Evolutionary conservation across 495 filamentous ascomycete species (phyloP).

Genomic region (Podospora sp.): DNA sequence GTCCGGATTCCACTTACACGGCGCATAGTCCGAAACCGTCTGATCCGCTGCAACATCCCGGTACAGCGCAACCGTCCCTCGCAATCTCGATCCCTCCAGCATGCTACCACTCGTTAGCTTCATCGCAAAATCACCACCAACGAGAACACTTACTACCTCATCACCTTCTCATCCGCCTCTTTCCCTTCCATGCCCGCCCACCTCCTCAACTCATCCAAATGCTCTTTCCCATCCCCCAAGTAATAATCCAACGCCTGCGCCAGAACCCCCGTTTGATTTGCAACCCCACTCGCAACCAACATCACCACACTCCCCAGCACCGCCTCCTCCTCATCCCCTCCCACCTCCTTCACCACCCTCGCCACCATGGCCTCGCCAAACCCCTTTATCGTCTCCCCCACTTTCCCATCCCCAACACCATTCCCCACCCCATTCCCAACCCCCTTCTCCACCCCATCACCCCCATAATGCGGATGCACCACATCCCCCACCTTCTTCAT

Average conservation of each 20-base stretch:
- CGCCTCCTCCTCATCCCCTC: slow-evolving; percentile 58
- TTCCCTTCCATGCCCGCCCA: slow-evolving; percentile 40
- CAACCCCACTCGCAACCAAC: slow-evolving; percentile 49
- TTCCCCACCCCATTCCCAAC: too few species aligned
- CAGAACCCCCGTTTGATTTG: slow-evolving; percentile 69
- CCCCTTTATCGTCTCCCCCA: slow-evolving; percentile 59
- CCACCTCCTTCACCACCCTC: slow-evolving; percentile 60
- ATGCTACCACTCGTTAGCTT: slow-evolving; percentile 22
- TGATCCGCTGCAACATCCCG: slow-evolving; percentile 47
- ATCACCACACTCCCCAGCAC: slow-evolving; percentile 68
- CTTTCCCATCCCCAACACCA: slow-evolving; percentile 37
- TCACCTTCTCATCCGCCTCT: slow-evolving; percentile 33
- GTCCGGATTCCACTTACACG: slow-evolving; percentile 36
- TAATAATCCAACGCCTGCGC: slow-evolving; percentile 75
- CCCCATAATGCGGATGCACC: slow-evolving; percentile 25
- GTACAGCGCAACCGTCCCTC: slow-evolving; percentile 60
- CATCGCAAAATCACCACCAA: neutral
- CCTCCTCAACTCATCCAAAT: slow-evolving; percentile 60
- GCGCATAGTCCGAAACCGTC: slow-evolving; percentile 54
- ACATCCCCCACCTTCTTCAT: slow-evolving; percentile 36
- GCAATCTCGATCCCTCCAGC: slow-evolving; percentile 66
- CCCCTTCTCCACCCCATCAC: slow-evolving; percentile 26
- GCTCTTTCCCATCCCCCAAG: slow-evolving; percentile 55
- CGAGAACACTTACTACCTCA: slow-evolving; percentile 33
- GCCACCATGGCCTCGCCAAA: slow-evolving; percentile 70